Conservation (phyloP, 1,284 basidiomycete genomes). For the Phlebopus sp. region DNA sequence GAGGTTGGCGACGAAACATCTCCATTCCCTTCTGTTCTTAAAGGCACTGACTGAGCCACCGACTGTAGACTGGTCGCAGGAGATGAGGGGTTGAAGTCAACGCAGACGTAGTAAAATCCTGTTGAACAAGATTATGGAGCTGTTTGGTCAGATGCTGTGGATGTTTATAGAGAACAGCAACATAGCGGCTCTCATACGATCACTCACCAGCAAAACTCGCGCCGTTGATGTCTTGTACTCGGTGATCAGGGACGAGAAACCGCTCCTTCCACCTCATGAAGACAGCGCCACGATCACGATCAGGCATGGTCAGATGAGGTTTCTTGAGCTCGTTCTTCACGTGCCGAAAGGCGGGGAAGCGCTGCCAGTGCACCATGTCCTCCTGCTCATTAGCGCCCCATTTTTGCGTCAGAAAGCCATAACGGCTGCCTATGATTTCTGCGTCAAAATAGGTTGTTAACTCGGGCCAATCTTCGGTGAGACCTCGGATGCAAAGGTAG, state of each 20-base stretch:
- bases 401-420: conserved; percentile 84
- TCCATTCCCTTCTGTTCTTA: conserved; percentile 32
- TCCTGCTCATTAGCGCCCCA: conserved; percentile 87
- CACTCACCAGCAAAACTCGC: conserved; percentile 89
- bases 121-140: conserved; percentile 3
- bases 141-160: conserved; percentile 1
- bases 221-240: conserved; percentile 91
- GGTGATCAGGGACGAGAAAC: conserved; percentile 92
- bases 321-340: conserved; percentile 72
- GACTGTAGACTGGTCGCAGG: conserved; percentile 34
- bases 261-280: conserved; percentile 98
- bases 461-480: conserved; percentile 89
- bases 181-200: conserved; percentile 1
- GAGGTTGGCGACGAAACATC: conserved; percentile 22
- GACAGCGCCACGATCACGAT: conserved; percentile 69
- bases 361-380: conserved; percentile 87
- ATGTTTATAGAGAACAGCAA: not conserved
- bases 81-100: conserved; percentile 65
- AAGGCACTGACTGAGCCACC: conserved; percentile 32
- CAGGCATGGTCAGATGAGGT: conserved; percentile 73
- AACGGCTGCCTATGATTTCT: conserved; percentile 85
- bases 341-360: conserved; percentile 86
- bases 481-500: conserved; percentile 83
- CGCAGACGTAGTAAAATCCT: conserved; percentile 88
- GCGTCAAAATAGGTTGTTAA: conserved; percentile 93